These are phyloP conservation scores for Nepenthes mirabilis DNA, from an alignment of 148 eudicot genomes.

Conservation along the genomic window DNA sequence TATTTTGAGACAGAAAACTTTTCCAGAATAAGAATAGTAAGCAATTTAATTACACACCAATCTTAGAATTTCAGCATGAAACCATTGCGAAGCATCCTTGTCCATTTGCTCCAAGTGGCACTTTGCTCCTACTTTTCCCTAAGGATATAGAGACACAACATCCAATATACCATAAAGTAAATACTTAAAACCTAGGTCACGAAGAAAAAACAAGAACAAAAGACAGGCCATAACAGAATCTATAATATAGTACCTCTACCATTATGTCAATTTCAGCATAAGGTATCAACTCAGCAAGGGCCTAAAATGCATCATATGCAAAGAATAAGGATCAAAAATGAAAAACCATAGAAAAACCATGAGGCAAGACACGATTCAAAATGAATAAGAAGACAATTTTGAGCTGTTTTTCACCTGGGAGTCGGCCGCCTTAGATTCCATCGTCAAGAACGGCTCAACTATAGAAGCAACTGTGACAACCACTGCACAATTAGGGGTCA, in stretches of 20 bases:
- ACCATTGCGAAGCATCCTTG: conserved; percentile 30
- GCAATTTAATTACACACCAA: conserved; percentile 37
- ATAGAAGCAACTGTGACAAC: conserved; percentile 81
- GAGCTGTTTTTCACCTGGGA: conserved; percentile 26
- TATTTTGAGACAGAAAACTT: no score
- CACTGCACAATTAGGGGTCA: conserved; percentile 16
- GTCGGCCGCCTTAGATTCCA: conserved; percentile 22
- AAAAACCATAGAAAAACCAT: background rate
- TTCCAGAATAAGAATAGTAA: background rate
- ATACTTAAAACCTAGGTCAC: conserved; percentile 4
- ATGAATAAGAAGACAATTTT: background rate
- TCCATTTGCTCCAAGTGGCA: conserved; percentile 8
- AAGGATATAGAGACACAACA: background rate
- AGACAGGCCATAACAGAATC: background rate
- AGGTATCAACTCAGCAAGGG: conserved; percentile 45
- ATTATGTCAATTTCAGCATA: conserved; percentile 61
- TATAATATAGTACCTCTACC: conserved; percentile 43
- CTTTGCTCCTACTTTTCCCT: conserved; percentile 26
- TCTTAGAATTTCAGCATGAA: conserved; percentile 43
- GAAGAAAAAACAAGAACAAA: background rate
- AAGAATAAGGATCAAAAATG: conserved; percentile 1
- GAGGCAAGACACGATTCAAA: background rate
- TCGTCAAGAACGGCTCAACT: conserved; percentile 64
- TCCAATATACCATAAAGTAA: background rate
- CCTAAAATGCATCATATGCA: conserved; percentile 24